Evolutionary conservation across 768 basidiomycete genomes (phyloP).

Genomic region (Coprinopsis sp.): DNA sequence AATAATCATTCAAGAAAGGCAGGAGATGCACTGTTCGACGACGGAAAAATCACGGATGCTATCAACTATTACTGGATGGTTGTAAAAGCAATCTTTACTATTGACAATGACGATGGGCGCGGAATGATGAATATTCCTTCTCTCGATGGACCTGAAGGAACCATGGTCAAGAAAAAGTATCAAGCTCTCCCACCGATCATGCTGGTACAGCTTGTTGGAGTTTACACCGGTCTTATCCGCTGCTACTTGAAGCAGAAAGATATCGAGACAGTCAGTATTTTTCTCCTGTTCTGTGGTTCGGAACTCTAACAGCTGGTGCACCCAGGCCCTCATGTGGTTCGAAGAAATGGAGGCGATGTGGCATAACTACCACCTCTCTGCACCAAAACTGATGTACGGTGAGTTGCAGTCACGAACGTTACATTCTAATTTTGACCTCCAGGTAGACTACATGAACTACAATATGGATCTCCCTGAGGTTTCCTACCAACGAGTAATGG

Average conservation of each 20-base stretch:
- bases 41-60: no score
- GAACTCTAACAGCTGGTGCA: no score
- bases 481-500: slow-evolving; percentile 21
- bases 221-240: neutral
- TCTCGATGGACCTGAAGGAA: neutral
- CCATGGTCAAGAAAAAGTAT: neutral
- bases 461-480: slow-evolving; percentile 23
- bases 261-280: neutral
- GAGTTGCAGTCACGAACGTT: neutral
- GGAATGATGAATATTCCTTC: no score
- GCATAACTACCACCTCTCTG: slow-evolving; percentile 16
- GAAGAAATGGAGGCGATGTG: slow-evolving; percentile 24
- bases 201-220: neutral
- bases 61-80: no score
- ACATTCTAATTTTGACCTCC: neutral
- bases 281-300: neutral
- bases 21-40: no score
- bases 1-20: no score
- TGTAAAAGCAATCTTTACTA: no score
- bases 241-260: neutral
- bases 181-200: neutral
- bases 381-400: slow-evolving; percentile 11
- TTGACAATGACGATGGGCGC: no score
- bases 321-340: slow-evolving; percentile 28
- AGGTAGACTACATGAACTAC: slow-evolving; percentile 9